phyloP scores from a whole-genome alignment of 179 eudicot genomes.

The Actinidia arguta region DNA sequence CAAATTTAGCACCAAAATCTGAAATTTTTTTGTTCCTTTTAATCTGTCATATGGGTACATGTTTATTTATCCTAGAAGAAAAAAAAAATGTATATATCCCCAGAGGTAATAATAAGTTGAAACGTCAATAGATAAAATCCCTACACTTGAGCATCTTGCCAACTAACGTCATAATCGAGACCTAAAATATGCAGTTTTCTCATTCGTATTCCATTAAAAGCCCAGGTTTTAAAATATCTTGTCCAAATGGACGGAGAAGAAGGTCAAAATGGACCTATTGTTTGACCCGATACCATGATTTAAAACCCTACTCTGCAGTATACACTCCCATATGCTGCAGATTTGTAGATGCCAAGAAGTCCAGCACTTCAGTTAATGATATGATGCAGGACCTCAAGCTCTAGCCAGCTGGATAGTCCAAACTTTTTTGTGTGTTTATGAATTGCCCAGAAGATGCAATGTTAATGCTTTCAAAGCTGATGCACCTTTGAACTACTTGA shows the following conservation, averaged over 20 bases:
- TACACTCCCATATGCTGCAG: not conserved
- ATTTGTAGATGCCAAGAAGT: not conserved
- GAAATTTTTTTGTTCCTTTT: too few species aligned
- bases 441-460: not conserved
- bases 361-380: not conserved
- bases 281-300: too few species aligned
- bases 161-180: too few species aligned
- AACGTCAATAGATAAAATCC: too few species aligned
- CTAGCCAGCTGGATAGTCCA: not conserved
- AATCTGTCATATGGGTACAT: too few species aligned
- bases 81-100: too few species aligned
- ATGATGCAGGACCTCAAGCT: slow-evolving; percentile 8
- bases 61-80: too few species aligned
- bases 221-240: not conserved
- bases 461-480: slow-evolving; percentile 29
- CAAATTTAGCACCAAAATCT: too few species aligned
- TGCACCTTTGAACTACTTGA: slow-evolving; percentile 31
- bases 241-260: not conserved
- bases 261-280: too few species aligned
- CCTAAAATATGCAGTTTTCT: not conserved
- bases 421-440: not conserved
- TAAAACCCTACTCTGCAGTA: not conserved
- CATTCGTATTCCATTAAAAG: not conserved
- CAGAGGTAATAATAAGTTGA: too few species aligned
- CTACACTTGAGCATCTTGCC: too few species aligned